phyloP scores from a whole-genome alignment of 2,329 filamentous ascomycete genomes.

The Beauveria sp. region DNA sequence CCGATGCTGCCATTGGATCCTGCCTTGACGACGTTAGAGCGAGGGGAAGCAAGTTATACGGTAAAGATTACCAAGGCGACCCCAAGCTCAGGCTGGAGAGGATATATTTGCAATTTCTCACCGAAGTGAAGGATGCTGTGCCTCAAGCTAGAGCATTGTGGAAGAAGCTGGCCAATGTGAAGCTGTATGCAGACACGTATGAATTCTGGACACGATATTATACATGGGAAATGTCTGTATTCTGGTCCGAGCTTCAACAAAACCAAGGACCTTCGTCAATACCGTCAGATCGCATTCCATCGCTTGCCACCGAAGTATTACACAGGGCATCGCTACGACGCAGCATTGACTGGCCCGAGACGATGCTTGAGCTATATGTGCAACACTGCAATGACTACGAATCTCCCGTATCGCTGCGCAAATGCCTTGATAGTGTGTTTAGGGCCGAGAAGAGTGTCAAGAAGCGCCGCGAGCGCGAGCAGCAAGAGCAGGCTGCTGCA shows the following conservation, averaged over 20 bases:
- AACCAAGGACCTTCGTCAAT: slow-evolving; percentile 30
- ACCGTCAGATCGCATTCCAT: slow-evolving; percentile 43
- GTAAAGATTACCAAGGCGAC: slow-evolving; percentile 72
- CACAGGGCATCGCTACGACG: slow-evolving; percentile 57
- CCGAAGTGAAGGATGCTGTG: slow-evolving; percentile 71
- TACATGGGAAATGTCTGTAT: slow-evolving; percentile 75
- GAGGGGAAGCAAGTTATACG: slow-evolving; percentile 68
- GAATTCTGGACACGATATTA: slow-evolving; percentile 95
- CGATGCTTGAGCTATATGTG: slow-evolving; percentile 64
- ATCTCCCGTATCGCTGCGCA: slow-evolving; percentile 64
- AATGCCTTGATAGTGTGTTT: slow-evolving; percentile 65
- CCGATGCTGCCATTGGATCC: slow-evolving; percentile 79
- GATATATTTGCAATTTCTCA: slow-evolving; percentile 86
- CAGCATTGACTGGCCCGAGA: slow-evolving; percentile 69
- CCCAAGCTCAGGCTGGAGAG: slow-evolving; percentile 82
- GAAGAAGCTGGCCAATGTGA: slow-evolving; percentile 58
- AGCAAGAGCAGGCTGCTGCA: slow-evolving; percentile 48
- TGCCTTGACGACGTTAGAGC: slow-evolving; percentile 80
- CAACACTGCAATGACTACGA: slow-evolving; percentile 89
- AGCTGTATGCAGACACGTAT: slow-evolving; percentile 65
- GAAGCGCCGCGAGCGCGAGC: slow-evolving; percentile 59
- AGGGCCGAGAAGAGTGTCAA: slow-evolving; percentile 57
- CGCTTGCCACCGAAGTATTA: slow-evolving; percentile 67
- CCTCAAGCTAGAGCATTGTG: slow-evolving; percentile 72
- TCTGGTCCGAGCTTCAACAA: slow-evolving; percentile 28